These are phyloP conservation scores for Dictyostelium capitatum DNA, from an alignment of 78 protist genomes.

Conservation along the genomic window DNA sequence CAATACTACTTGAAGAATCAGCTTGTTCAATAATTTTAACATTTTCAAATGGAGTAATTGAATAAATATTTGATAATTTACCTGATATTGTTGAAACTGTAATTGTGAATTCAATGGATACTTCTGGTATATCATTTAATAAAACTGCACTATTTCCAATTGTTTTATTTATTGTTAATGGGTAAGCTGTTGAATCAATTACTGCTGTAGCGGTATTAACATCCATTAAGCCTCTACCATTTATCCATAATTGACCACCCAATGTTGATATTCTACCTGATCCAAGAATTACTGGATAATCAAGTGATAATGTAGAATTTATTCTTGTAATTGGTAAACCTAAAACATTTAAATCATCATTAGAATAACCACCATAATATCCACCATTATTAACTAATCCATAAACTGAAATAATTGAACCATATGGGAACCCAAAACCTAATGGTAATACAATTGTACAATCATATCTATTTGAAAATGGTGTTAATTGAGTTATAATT, in stretches of 20 bases:
- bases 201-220: not conserved
- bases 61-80: not conserved
- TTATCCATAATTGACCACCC: not conserved
- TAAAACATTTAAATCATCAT: not conserved
- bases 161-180: not conserved
- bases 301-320: not conserved
- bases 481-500: not conserved
- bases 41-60: not conserved
- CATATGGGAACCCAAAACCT: conserved; percentile 36
- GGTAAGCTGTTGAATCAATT: not conserved
- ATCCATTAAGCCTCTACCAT: not conserved
- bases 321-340: not conserved
- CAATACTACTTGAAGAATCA: not conserved
- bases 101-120: not conserved
- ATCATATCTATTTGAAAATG: too few species aligned
- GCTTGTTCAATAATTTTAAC: not conserved
- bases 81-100: not conserved
- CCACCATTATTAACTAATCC: conserved; percentile 23
- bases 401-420: not conserved
- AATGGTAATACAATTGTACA: not conserved
- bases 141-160: not conserved
- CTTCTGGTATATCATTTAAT: not conserved
- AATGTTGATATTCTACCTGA: not conserved
- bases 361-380: not conserved
- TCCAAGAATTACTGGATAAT: not conserved